These are phyloP conservation scores for Alternaria incomplexa DNA, from an alignment of 2,329 filamentous ascomycete species.

Conservation along the genomic window DNA sequence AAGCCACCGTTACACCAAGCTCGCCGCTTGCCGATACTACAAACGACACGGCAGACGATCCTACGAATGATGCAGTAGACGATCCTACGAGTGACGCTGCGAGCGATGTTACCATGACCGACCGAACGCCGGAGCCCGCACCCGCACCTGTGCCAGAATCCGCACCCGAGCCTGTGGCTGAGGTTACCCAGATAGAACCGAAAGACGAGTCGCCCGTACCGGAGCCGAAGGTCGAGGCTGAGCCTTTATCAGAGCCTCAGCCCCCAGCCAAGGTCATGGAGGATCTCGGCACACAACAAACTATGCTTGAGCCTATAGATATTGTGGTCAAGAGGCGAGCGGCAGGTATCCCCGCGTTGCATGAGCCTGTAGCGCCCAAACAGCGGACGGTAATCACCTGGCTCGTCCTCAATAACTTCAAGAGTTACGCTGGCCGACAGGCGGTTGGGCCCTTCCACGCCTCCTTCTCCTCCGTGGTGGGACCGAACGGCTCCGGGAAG, in stretches of 20 bases:
- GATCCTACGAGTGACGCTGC: slow-evolving; percentile 66
- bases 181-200: slow-evolving; percentile 73
- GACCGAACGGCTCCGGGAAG: slow-evolving; percentile 96
- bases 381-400: slow-evolving; percentile 91
- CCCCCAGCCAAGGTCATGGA: slow-evolving; percentile 56
- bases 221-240: slow-evolving; percentile 25
- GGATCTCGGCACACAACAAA: slow-evolving; percentile 77
- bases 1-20: slow-evolving; percentile 13
- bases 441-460: slow-evolving; percentile 96
- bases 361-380: slow-evolving; percentile 79
- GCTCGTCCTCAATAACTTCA: slow-evolving; percentile 93
- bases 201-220: slow-evolving; percentile 58
- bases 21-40: slow-evolving; percentile 79
- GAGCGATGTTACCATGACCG: slow-evolving; percentile 65
- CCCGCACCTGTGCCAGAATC: slow-evolving; percentile 37
- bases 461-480: slow-evolving; percentile 97
- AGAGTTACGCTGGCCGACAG: slow-evolving; percentile 95
- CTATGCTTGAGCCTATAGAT: slow-evolving; percentile 85
- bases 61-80: slow-evolving; percentile 64
- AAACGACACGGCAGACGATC: slow-evolving; percentile 45
- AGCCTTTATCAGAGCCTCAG: slow-evolving; percentile 50
- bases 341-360: slow-evolving; percentile 63
- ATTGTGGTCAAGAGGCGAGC: slow-evolving; percentile 88
- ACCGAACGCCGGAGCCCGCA: slow-evolving; percentile 44
- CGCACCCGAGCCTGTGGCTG: slow-evolving; percentile 59